Base-by-base conservation (phyloP, 306 rosid genomes). In the Cicer yamashitae region DNA sequence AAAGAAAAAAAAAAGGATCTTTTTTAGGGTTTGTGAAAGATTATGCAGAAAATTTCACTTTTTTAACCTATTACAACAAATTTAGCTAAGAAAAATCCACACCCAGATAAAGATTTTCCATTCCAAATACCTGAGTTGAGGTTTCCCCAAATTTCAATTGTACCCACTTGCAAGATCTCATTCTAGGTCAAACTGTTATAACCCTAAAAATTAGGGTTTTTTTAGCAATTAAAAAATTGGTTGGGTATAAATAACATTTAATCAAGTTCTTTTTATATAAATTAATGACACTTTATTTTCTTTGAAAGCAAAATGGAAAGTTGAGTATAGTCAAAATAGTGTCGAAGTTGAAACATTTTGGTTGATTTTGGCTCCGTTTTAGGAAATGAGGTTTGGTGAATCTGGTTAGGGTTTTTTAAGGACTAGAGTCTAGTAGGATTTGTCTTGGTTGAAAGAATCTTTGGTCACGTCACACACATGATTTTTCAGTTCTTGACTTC, bases 401-500 rank as follows among this genome's bases (percentile, higher is more conserved):
- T 75, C 84, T 82, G 83, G 90, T 84, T 85, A 91, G 91, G 91
- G 96, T 85, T 85, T 86, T 79, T 79, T 45, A 77, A 80, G 79
- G 77, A 79, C 71, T 77, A 65, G 34, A 30, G 34, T 30, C 34
- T 30, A 30, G 34, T 30, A 30, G 75, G 88, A 81, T 76, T 73
- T 72, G 84, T 61, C 76, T 81, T 70, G 61, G 79, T 77, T 77
- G 59, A 64, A 67, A 78, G 90, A 88, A 91, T 91, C 97, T 91
- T 88, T 85, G 88, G 90, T 86, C 91, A 87, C 93, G 90, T 89
- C 97, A 89, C 77, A 89, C 83, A 72, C 89, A 81, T 65, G 88
- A 85, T 90, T 83, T 90, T 87, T 86, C 86, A 69, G 89, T 90
- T 83, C 88, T 82, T 85, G 85, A 83, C 73, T 51, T 85, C 92